Percentiles rank a stretch among this genome's conserved stretches.
Evolutionary conservation across 768 basidiomycete species (phyloP).

Genomic region (Leccinum obscurum): DNA sequence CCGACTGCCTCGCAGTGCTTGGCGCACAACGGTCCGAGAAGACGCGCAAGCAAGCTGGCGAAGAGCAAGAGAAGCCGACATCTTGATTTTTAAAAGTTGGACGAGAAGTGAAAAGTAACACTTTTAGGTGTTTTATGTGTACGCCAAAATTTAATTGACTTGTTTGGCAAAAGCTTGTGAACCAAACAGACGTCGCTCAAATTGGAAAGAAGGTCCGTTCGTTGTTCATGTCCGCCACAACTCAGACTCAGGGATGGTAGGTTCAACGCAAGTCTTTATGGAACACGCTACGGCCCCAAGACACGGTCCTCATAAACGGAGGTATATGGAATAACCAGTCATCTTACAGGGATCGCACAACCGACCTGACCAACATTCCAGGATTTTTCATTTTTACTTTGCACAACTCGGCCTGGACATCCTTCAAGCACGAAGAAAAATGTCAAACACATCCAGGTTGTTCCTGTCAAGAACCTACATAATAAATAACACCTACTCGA

Average conservation of each 20-base stretch:
- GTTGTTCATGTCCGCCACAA: neutral
- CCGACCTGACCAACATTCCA: neutral
- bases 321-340: neutral
- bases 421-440: neutral
- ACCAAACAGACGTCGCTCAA: slow-evolving; percentile 29
- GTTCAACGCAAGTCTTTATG: neutral
- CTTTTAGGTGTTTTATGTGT: neutral
- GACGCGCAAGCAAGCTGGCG: slow-evolving; percentile 54
- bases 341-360: neutral
- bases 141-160: slow-evolving; percentile 27
- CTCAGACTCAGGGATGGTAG: neutral
- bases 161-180: slow-evolving; percentile 36
- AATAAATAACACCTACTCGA: neutral
- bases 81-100: slow-evolving; percentile 27
- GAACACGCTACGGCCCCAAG: neutral
- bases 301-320: neutral
- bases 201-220: slow-evolving; percentile 16
- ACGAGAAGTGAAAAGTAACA: neutral
- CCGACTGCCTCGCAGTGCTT: slow-evolving; percentile 25
- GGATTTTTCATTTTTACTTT: neutral
- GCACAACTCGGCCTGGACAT: neutral
- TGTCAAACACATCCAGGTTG: neutral
- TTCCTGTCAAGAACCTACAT: slow-evolving; percentile 7
- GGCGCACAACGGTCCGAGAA: slow-evolving; percentile 36
- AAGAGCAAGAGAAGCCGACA: slow-evolving; percentile 65